Conservation (phyloP, 192 early-diverging fungal genomes). For the Entomortierella beljakovae region DNA sequence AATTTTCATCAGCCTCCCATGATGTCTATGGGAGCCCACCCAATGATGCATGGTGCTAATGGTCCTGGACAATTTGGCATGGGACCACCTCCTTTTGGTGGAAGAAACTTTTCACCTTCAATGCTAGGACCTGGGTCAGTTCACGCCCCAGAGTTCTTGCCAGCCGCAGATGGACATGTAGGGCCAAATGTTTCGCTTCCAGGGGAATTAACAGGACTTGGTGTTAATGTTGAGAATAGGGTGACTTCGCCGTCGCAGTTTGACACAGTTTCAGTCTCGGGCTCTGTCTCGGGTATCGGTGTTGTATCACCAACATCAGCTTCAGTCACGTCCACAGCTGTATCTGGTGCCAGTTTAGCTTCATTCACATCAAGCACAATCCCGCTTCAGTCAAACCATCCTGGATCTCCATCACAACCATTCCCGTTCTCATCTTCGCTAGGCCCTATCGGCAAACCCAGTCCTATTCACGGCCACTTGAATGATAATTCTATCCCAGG, state of each 20-base stretch:
- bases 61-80: conserved; percentile 22
- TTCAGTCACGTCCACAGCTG: neutral
- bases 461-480: neutral
- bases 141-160: conserved; percentile 2
- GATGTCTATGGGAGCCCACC: conserved; percentile 32
- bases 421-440: conserved; percentile 34
- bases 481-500: conserved; percentile 8
- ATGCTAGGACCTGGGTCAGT: conserved; percentile 7
- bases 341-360: neutral
- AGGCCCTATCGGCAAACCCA: conserved; percentile 39
- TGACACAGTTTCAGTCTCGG: neutral
- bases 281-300: neutral
- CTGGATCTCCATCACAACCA: conserved; percentile 5
- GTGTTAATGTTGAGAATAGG: neutral
- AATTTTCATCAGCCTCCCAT: conserved; percentile 36
- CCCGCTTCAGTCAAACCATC: neutral
- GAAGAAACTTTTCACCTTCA: conserved; percentile 9
- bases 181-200: neutral
- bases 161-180: conserved; percentile 5
- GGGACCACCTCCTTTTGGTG: conserved; percentile 19
- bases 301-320: conserved; percentile 2
- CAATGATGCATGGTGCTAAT: conserved; percentile 19
- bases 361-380: neutral
- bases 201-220: neutral
- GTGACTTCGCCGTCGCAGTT: conserved; percentile 15